Base-by-base conservation (phyloP, 2,329 filamentous ascomycete species). In the Cladosporium colombiae region DNA sequence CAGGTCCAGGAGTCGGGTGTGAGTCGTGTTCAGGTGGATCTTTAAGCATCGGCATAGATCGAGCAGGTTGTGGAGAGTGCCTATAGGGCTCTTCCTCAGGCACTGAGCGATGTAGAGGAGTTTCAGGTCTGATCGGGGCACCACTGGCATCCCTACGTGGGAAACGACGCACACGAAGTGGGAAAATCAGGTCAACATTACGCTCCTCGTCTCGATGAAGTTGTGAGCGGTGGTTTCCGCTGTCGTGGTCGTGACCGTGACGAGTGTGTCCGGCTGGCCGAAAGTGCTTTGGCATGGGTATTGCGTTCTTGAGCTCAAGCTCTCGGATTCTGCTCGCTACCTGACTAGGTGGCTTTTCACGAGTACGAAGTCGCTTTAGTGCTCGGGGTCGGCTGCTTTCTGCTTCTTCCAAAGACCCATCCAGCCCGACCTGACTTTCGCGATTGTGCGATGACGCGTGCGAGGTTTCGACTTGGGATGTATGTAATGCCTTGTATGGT, bases 161-260 rank as follows among this genome's bases (percentile, higher is more conserved):
- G 46, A 74, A 74, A 5, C 68, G 70, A 29, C 68, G 69, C 25
- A 74, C 65, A 53, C 73, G 74, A 35, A 74, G 58, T 1, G 74
- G 74, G 58, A 72, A 75, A 13, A 75, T 69, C 11, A 72, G 46
- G 13, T 72, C 53, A 7, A 59, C 62, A 13, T 18, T 23, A 6
- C 50, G 61, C 16, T 46, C 13, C 2, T 57, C 44, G 23, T 57
- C 50, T 8, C 18, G 35, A 16, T 29, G 50, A 13, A 33, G 27
- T 8, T 56, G 61, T 18, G 18, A 33, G 27, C 18, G 52, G 16
- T 57, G 53, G 13, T 23, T 37, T 11, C 37, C 46, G 27, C 27
- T 29, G 50, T 64, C 62, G 25, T 53, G 25, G 27, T 64, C 62
- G 25, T 53, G 35, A 31, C 33, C 37, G 37, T 58, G 62, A 8